Evolutionary conservation across 768 basidiomycete genomes (phyloP).

Genomic region (Lepiota brunneoincarnata): DNA sequence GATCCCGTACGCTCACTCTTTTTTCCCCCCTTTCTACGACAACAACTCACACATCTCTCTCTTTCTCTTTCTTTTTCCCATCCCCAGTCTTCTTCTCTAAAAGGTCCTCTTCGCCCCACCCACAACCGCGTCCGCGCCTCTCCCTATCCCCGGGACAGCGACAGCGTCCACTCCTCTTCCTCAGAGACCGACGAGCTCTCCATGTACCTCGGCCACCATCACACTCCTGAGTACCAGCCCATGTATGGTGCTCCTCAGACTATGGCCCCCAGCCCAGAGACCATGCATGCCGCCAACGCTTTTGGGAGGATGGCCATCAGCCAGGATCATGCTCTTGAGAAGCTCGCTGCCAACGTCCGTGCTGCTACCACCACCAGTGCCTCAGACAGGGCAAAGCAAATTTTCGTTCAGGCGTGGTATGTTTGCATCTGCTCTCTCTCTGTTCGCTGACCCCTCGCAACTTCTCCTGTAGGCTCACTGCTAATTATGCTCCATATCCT

Average conservation of each 20-base stretch:
- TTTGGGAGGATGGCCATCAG: conserved; percentile 77
- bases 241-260: conserved; percentile 56
- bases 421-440: conserved; percentile 28
- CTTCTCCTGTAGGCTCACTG: conserved; percentile 60
- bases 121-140: conserved; percentile 83
- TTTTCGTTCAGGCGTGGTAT: conserved; percentile 90
- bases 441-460: conserved; percentile 9
- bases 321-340: conserved; percentile 78
- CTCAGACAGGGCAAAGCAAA: conserved; percentile 88
- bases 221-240: conserved; percentile 57
- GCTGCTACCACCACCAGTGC: conserved; percentile 89
- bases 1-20: conserved; percentile 11
- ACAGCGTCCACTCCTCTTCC: conserved; percentile 84
- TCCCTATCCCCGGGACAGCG: conserved; percentile 82
- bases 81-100: conserved; percentile 39
- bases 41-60: conserved; percentile 43
- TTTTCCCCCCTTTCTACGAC: conserved; percentile 14
- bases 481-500: conserved; percentile 87
- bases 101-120: conserved; percentile 70
- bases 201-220: conserved; percentile 61
- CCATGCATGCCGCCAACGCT: conserved; percentile 66
- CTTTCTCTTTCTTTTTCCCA: conserved; percentile 55
- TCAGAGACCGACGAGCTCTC: conserved; percentile 87
- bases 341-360: conserved; percentile 82
- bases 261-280: conserved; percentile 47